phyloP scores from a whole-genome alignment of 2,329 filamentous ascomycete species.

The Coniochaeta pulveracea region DNA sequence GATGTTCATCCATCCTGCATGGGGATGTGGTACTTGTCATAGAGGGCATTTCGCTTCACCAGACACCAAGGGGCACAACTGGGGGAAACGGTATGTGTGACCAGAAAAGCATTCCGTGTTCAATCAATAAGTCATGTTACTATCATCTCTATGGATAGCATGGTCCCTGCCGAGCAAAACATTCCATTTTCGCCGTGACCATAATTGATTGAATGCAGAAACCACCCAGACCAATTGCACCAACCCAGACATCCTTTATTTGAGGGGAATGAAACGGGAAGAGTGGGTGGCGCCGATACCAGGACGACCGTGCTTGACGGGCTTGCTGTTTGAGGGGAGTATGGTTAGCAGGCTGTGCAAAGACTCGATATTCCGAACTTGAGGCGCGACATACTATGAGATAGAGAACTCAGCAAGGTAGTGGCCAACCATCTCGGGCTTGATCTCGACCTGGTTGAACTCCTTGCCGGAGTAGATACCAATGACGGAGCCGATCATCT shows the following conservation, averaged over 20 bases:
- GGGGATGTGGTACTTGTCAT: too few species aligned
- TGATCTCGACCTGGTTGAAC: slow-evolving; percentile 99
- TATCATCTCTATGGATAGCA: slow-evolving; percentile 10
- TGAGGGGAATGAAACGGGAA: slow-evolving; percentile 99
- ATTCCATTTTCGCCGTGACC: slow-evolving; percentile 45
- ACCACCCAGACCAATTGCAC: slow-evolving; percentile 34
- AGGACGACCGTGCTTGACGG: slow-evolving; percentile 99
- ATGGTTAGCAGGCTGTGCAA: slow-evolving; percentile 35
- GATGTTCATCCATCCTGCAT: too few species aligned
- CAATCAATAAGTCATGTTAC: slow-evolving; percentile 11
- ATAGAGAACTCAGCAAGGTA: slow-evolving; percentile 99
- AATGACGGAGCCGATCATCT: slow-evolving; percentile 99
- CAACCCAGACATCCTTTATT: slow-evolving; percentile 48
- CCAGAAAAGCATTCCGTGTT: slow-evolving; percentile 3
- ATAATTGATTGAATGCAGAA: slow-evolving; percentile 40
- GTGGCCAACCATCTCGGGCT: slow-evolving; percentile 99
- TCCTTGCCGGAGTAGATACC: slow-evolving; percentile 99
- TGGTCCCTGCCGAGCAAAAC: slow-evolving; percentile 29
- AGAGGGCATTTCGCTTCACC: too few species aligned
- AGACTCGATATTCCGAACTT: not conserved
- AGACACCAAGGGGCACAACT: too few species aligned
- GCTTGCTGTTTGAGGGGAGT: slow-evolving; percentile 55
- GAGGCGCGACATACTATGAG: slow-evolving; percentile 70
- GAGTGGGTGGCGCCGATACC: slow-evolving; percentile 99
- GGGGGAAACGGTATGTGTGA: too few species aligned